Base-by-base conservation (phyloP, 306 rosid genomes). In the Inga oerstediana region DNA sequence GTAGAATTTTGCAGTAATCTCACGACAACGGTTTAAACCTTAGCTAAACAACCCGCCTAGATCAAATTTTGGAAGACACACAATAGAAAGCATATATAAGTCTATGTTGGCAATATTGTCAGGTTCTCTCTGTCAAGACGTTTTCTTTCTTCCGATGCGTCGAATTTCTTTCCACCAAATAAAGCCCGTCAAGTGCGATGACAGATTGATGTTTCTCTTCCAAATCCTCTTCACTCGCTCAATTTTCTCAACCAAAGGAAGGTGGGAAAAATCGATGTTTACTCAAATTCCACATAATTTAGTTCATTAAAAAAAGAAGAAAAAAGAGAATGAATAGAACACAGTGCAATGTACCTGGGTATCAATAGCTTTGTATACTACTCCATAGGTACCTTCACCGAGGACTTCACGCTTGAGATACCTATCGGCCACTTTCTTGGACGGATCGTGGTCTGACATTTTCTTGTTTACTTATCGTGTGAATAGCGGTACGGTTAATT, bases 321-420 rank as follows among this genome's bases (percentile, higher is more conserved):
- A 1, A 4, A 59, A 59, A 22, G 66, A 59, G n/a, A 45, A 34
- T 17, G 35, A 45, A 27, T 5, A n/a, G 30, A 5, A 30, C 8
- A 45, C 24, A n/a, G 30, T 44, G 20, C 22, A 59, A 61, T 10
- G 20, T 58, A 90, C 93, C 93, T 90, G 76, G 27, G 96, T 90
- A 79, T 92, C 96, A 83, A 92, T 90, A 75, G 96, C 96, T 79
- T 92, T 90, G 86, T 75, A 88, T 52, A 92, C 96, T 61, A 92
- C 93, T 70, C 92, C 93, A 79, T 90, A 92, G 54, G 93, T 92
- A 86, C 96, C 93, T 84, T 92, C 96, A 32, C 96, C 92, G 14
- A 92, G 93, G 59, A 87, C 82, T 85, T 87, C 93, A 41, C 91
- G 93, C 86, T 88, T 90, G 84, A 92, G 84, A 81, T 92, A 92